A percentile compares a stretch with the other conserved stretches of the same genome.
phyloP scores from a whole-genome alignment of 331 rosid species.

The Spiraea crenata region DNA sequence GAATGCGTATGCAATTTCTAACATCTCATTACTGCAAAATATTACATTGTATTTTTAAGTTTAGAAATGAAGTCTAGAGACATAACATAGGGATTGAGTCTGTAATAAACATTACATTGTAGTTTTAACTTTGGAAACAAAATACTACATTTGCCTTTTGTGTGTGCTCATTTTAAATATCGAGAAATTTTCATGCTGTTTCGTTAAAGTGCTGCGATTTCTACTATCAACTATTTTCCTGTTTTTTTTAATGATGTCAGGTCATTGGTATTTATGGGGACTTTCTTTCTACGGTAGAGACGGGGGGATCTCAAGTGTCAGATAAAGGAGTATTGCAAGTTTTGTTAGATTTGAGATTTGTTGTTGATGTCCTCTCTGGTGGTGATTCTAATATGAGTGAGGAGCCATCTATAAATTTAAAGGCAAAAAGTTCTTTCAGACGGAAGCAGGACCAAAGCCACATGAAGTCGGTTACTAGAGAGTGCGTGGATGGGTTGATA shows the following conservation, averaged over 20 bases:
- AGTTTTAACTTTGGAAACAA: too few relatives aligned
- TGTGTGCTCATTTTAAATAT: neutral
- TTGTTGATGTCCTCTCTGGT: slow-evolving; percentile 85
- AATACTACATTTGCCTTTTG: neutral
- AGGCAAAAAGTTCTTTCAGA: slow-evolving; percentile 50
- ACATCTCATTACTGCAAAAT: too few relatives aligned
- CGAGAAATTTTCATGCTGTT: neutral
- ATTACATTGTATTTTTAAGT: too few relatives aligned
- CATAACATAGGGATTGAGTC: too few relatives aligned
- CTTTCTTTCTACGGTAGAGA: slow-evolving; percentile 57
- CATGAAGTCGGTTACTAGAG: slow-evolving; percentile 58
- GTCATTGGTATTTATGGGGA: slow-evolving; percentile 67
- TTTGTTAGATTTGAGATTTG: slow-evolving; percentile 83
- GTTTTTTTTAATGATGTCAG: slow-evolving; percentile 28
- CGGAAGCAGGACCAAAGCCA: slow-evolving; percentile 68
- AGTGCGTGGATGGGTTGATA: slow-evolving; percentile 58
- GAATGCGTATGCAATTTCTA: too few relatives aligned
- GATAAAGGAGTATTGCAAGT: slow-evolving; percentile 93
- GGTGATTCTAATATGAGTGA: slow-evolving; percentile 56
- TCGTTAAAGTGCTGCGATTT: too few relatives aligned
- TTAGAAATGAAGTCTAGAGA: too few relatives aligned
- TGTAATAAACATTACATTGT: too few relatives aligned
- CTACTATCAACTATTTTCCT: slow-evolving; percentile 10
- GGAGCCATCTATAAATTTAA: slow-evolving; percentile 42
- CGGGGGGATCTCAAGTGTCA: slow-evolving; percentile 61